Percentiles rank a stretch among this genome's conserved stretches.
Evolutionary conservation across 1,284 basidiomycete species (phyloP).

Genomic region (Trametes hirsuta): DNA sequence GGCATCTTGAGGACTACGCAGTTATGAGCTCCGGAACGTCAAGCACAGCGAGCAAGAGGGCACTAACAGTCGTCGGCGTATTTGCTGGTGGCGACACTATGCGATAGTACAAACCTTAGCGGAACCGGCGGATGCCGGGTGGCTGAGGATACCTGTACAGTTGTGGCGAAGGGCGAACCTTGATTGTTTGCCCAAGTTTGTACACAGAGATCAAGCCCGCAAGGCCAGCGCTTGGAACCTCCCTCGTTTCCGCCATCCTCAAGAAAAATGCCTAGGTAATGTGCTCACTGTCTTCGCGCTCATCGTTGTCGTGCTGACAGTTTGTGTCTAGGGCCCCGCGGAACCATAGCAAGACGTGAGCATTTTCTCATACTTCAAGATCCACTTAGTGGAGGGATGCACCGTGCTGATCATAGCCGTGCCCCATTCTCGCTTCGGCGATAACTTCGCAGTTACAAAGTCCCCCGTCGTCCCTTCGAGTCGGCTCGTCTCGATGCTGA

Average conservation of each 20-base stretch:
- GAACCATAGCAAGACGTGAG: slow-evolving; percentile 92
- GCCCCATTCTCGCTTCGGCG: slow-evolving; percentile 54
- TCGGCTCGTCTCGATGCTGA: slow-evolving; percentile 99
- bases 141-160: slow-evolving; percentile 46
- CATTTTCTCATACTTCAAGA: slow-evolving; percentile 55
- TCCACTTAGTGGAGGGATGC: slow-evolving; percentile 70
- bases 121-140: slow-evolving; percentile 35
- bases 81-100: slow-evolving; percentile 37
- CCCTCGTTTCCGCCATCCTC: slow-evolving; percentile 47
- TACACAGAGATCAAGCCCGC: slow-evolving; percentile 25
- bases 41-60: slow-evolving; percentile 29
- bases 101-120: slow-evolving; percentile 14
- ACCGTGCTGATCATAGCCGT: slow-evolving; percentile 64
- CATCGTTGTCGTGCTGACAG: slow-evolving; percentile 40
- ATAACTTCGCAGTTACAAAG: slow-evolving; percentile 84
- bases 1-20: slow-evolving; percentile 82
- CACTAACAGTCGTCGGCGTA: slow-evolving; percentile 47
- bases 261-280: slow-evolving; percentile 84
- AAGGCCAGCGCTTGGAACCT: slow-evolving; percentile 32
- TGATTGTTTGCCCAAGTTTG: slow-evolving; percentile 32
- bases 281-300: slow-evolving; percentile 29
- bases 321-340: slow-evolving; percentile 71
- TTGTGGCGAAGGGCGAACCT: slow-evolving; percentile 41
- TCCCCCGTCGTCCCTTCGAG: slow-evolving; percentile 97
- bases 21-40: slow-evolving; percentile 27